Evolutionary conservation across 805 yeast species (phyloP), one percentile per base, ranked within the genome.

Genomic region (Myxozyma melibiosi): DNA sequence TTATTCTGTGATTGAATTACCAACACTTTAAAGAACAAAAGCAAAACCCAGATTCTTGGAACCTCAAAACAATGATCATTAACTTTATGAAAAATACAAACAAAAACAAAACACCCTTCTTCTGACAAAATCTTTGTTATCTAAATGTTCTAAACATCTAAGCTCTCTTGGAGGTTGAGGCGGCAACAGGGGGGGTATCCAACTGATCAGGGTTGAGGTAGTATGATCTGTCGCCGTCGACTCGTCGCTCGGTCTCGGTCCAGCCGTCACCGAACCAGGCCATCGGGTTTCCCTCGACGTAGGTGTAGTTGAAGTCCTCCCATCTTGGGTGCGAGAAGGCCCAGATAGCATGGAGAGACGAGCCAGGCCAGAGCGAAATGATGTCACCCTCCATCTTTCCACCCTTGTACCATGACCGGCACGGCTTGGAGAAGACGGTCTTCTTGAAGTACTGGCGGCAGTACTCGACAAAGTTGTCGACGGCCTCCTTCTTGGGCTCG

Each of bases 301-400:
- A 58, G 0, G 18, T 33, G 31, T 53, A 56, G n/a, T 56, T 42
- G 34, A 51, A 59, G 41, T 59, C 63, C 31, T 59, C 63, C 57
- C 57, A 59, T 22, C 63, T 25, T 4, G 63, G 61, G 18, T 52
- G 40, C 18, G 31, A 50, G 38, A 57, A 45, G 2, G 58, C 49
- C 18, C 22, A 31, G 3, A 59, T 35, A 4, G 52, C 38, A 25
- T 59, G 63, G 22, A 56, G 20, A 4, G 58, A 48, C 6, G 53
- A 46, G n/a, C 63, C 63, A 27, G 63, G 63, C 63, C 63, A 59
- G n/a, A 59, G 42, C 6, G 54, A 49, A 8, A 33, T 39, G 7
- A 57, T 42, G 22, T 37, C 38, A 0, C 63, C 63, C 3, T 37
- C 43, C 7, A 22, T 33, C 18, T 31, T 51, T 13, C 61, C 61